These are phyloP conservation scores for Colletotrichum orchidophilum DNA, from an alignment of 2,329 filamentous ascomycete genomes.

Conservation along the genomic window DNA sequence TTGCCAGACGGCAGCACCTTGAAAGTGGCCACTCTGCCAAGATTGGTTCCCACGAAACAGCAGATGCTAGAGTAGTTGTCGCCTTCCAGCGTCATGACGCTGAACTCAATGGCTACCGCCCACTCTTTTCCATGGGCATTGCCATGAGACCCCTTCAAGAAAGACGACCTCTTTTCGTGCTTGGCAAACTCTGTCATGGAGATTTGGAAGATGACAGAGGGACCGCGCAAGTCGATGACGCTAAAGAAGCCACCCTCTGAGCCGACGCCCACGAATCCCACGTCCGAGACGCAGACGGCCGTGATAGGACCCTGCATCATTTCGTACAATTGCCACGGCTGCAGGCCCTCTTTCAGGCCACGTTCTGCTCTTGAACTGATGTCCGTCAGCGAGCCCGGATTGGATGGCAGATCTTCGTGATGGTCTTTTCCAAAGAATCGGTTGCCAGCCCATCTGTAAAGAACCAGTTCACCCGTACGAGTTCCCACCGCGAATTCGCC, in stretches of 20 bases:
- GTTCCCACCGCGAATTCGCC: slow-evolving; percentile 89
- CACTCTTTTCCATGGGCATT: slow-evolving; percentile 70
- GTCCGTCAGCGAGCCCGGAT: slow-evolving; percentile 76
- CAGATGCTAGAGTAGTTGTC: slow-evolving; percentile 95
- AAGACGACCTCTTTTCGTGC: slow-evolving; percentile 78
- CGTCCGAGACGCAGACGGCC: slow-evolving; percentile 84
- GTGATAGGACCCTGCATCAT: slow-evolving; percentile 85
- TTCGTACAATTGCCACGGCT: slow-evolving; percentile 84
- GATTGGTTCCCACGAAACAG: slow-evolving; percentile 88
- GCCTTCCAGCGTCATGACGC: slow-evolving; percentile 91
- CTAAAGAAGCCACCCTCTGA: slow-evolving; percentile 84
- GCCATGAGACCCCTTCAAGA: slow-evolving; percentile 67
- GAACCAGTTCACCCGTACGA: slow-evolving; percentile 81
- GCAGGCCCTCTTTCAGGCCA: slow-evolving; percentile 78
- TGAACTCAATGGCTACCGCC: slow-evolving; percentile 87
- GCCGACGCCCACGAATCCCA: slow-evolving; percentile 89
- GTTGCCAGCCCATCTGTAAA: slow-evolving; percentile 92
- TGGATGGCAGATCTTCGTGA: slow-evolving; percentile 56
- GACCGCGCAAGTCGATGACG: slow-evolving; percentile 88
- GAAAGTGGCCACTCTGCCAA: slow-evolving; percentile 87
- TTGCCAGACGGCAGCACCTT: slow-evolving; percentile 83
- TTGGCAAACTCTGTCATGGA: slow-evolving; percentile 79
- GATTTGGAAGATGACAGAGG: slow-evolving; percentile 81
- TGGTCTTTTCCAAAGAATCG: slow-evolving; percentile 73
- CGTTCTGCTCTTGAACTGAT: slow-evolving; percentile 79